A percentile compares a stretch with the other conserved stretches of the same genome.
phyloP scores from a whole-genome alignment of 139 green algal genomes.

The Deuterostichococcus epilithicus region DNA sequence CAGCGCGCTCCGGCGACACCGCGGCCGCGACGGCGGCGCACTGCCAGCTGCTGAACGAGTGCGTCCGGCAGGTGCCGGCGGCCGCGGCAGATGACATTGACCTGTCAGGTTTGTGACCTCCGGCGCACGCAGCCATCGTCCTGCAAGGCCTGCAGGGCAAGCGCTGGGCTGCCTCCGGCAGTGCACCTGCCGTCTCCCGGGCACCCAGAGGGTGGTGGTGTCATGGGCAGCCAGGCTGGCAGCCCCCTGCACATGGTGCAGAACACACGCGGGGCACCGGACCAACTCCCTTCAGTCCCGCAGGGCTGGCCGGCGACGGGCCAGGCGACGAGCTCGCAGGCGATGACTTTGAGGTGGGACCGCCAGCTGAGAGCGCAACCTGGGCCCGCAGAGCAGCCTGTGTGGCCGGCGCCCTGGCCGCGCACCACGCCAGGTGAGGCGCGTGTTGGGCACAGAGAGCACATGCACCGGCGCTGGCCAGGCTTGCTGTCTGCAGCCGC shows the following conservation, averaged over 20 bases:
- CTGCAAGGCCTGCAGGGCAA: slow-evolving; percentile 1
- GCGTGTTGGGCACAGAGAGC: too few relatives aligned
- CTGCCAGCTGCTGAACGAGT: slow-evolving; percentile 27
- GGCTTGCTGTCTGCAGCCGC: too few relatives aligned
- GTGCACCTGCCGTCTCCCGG: too few relatives aligned
- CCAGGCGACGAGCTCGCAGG: too few relatives aligned
- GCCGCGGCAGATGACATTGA: neutral
- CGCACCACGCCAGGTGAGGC: neutral
- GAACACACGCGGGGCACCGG: too few relatives aligned
- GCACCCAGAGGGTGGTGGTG: too few relatives aligned
- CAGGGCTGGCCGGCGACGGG: neutral
- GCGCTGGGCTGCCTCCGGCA: too few relatives aligned
- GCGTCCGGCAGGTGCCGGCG: slow-evolving; percentile 2
- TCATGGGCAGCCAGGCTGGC: too few relatives aligned
- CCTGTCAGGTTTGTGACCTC: neutral
- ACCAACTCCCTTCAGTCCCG: too few relatives aligned
- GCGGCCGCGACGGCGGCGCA: slow-evolving; percentile 7
- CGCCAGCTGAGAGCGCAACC: neutral
- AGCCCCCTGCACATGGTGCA: too few relatives aligned
- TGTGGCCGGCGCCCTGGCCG: neutral
- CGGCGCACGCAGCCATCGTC: neutral
- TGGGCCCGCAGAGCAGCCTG: neutral
- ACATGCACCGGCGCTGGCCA: too few relatives aligned
- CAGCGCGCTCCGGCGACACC: neutral
- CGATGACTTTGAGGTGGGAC: neutral